Evolutionary conservation across 2,329 filamentous ascomycete species (phyloP).

Genomic region (Paecilomyces fulvus): DNA sequence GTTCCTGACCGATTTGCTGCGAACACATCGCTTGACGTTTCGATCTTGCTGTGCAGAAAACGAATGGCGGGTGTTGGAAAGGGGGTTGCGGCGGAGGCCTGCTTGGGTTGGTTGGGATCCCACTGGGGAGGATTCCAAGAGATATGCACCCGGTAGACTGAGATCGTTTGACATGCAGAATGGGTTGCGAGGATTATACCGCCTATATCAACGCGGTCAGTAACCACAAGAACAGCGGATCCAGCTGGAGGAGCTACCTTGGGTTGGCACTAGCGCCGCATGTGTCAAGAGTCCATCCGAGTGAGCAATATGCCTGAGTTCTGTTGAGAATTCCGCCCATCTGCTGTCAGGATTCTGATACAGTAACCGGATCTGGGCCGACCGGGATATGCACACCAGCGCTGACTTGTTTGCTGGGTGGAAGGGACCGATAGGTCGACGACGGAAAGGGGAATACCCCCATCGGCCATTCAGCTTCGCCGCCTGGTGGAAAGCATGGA

Average conservation of each 20-base stretch:
- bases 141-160: conserved; percentile 64
- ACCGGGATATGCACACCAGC: conserved; percentile 66
- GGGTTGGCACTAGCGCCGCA: conserved; percentile 66
- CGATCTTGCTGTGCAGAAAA: conserved; percentile 29
- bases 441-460: conserved; percentile 58
- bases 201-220: conserved; percentile 8
- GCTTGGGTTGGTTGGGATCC: conserved; percentile 37
- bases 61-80: conserved; percentile 31
- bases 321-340: conserved; percentile 63
- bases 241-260: conserved; percentile 42
- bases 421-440: conserved; percentile 60
- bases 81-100: conserved; percentile 12
- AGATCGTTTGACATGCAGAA: conserved; percentile 58
- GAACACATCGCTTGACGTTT: conserved; percentile 24
- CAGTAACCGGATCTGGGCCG: conserved; percentile 64
- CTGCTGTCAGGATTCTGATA: conserved; percentile 67
- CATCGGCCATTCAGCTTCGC: conserved; percentile 56
- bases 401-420: conserved; percentile 62
- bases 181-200: conserved; percentile 33
- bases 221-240: not conserved
- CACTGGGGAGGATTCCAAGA: conserved; percentile 60
- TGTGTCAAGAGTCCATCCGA: conserved; percentile 73
- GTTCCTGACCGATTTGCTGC: conserved; percentile 12
- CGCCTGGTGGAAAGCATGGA: conserved; percentile 48
- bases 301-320: conserved; percentile 63